Evolutionary conservation across 768 basidiomycete species (phyloP).

Genomic region (Harrya chromipes): DNA sequence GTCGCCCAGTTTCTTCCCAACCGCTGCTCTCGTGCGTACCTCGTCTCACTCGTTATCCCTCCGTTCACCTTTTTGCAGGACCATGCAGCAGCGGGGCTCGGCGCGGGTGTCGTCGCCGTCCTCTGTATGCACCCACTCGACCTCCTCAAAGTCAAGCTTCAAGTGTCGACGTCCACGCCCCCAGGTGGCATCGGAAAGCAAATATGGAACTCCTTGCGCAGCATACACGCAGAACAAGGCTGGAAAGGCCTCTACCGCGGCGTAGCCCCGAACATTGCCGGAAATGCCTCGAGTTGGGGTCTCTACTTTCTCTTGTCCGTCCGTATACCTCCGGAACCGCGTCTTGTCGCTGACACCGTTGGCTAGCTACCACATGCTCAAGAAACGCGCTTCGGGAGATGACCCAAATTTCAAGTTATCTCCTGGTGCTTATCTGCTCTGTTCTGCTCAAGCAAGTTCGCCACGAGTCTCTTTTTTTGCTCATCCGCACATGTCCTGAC

Average conservation of each 20-base stretch:
- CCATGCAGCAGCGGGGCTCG: conserved; percentile 91
- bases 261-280: conserved; percentile 84
- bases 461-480: conserved; percentile 28
- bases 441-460: conserved; percentile 96
- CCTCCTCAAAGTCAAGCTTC: conserved; percentile 90
- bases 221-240: conserved; percentile 73
- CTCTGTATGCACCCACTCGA: conserved; percentile 98
- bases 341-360: conserved; percentile 7
- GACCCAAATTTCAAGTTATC: conserved; percentile 67
- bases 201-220: conserved; percentile 72
- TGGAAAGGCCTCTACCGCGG: conserved; percentile 89
- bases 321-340: neutral
- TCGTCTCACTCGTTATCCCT: neutral
- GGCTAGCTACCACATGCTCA: conserved; percentile 87
- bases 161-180: conserved; percentile 72
- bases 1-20: conserved; percentile 43
- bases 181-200: conserved; percentile 62
- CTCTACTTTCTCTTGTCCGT: conserved; percentile 93
- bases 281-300: conserved; percentile 96
- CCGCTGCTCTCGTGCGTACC: conserved; percentile 31
- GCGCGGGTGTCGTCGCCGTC: conserved; percentile 89
- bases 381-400: conserved; percentile 69
- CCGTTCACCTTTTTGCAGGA: conserved; percentile 51
- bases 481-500: conserved; percentile 12
- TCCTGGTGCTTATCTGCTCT: conserved; percentile 77